A percentile compares a stretch with the other conserved stretches of the same genome.
Evolutionary conservation across 305 asterid species (phyloP).

Genomic region (Solanum hybrid): DNA sequence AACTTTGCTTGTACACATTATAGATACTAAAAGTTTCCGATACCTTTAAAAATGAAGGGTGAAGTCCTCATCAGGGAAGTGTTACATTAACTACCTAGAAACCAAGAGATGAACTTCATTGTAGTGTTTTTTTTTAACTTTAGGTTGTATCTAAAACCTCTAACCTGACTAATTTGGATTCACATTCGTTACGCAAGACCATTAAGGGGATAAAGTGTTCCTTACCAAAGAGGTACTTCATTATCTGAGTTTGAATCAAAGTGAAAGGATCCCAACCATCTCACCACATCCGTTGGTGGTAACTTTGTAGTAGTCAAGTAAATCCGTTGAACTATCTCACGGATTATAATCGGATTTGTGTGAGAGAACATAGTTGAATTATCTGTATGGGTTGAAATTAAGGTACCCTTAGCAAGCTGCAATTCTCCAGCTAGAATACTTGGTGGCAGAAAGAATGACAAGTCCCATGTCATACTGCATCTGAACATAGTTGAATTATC

Average conservation of each 20-base stretch:
- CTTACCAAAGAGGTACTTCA: background rate
- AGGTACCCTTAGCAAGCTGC: background rate
- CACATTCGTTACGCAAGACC: background rate
- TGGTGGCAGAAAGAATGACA: background rate
- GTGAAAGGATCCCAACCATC: background rate
- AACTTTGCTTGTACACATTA: background rate
- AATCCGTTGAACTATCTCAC: background rate
- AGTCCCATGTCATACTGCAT: background rate
- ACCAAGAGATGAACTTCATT: background rate
- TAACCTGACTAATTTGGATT: background rate
- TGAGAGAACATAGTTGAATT: background rate
- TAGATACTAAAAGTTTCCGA: background rate
- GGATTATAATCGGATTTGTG: background rate
- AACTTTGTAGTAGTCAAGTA: background rate
- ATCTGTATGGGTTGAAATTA: background rate
- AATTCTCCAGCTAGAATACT: background rate
- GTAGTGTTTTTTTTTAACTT: background rate
- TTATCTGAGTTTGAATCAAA: background rate
- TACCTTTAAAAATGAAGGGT: background rate
- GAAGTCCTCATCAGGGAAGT: background rate
- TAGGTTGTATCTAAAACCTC: background rate
- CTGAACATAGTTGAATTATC: background rate
- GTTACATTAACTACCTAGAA: background rate
- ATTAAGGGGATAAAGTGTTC: background rate
- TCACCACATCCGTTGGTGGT: background rate